These are phyloP conservation scores for Penicillium brevicompactum DNA, from an alignment of 2,329 filamentous ascomycete genomes.

Conservation along the genomic window DNA sequence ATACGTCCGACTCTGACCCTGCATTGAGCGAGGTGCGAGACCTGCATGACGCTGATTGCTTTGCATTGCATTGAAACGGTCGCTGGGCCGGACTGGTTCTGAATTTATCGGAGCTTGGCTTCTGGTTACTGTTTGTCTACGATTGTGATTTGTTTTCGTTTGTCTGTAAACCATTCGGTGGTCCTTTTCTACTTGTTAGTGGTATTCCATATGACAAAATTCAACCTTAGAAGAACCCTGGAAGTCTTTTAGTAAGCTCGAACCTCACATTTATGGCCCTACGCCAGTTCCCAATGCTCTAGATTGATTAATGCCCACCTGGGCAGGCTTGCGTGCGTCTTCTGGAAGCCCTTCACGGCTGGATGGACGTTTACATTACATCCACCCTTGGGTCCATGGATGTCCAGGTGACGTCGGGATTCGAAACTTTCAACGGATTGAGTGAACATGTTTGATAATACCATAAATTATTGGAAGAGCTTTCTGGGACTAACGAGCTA, in stretches of 20 bases:
- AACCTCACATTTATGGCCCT: too few species aligned
- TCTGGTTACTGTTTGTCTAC: neutral
- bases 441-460: slow-evolving; percentile 16
- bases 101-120: neutral
- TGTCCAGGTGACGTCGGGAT: too few species aligned
- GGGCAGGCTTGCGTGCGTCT: too few species aligned
- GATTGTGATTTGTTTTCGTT: neutral
- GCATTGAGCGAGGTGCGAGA: slow-evolving; percentile 5
- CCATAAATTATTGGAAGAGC: slow-evolving; percentile 27
- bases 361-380: too few species aligned
- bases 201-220: neutral
- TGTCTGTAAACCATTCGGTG: neutral
- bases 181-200: neutral
- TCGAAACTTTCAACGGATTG: too few species aligned
- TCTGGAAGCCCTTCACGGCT: too few species aligned
- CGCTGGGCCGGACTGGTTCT: neutral
- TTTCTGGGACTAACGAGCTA: slow-evolving; percentile 23
- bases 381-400: too few species aligned
- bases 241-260: too few species aligned
- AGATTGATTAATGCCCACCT: too few species aligned
- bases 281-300: too few species aligned
- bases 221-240: neutral
- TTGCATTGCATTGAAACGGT: neutral
- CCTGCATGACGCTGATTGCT: neutral
- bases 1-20: neutral